phyloP scores from a whole-genome alignment of 164 flowering plant species.

The Tetracentron sinense region DNA sequence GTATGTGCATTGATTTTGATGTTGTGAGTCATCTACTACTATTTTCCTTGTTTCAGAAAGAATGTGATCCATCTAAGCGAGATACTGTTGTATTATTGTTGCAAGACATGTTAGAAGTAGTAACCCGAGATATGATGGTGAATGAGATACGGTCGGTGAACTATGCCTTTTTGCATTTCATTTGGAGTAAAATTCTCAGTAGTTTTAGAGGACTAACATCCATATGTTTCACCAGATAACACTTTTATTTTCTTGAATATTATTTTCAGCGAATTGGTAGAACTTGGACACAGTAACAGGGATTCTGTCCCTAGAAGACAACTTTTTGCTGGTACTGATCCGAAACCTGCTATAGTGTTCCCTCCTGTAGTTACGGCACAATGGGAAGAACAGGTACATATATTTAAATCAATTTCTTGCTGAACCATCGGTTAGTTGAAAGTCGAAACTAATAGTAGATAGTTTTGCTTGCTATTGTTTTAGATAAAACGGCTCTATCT shows the following conservation, averaged over 20 bases:
- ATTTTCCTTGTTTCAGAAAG: slow-evolving; percentile 59
- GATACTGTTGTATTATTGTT: slow-evolving; percentile 69
- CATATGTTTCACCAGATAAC: background rate
- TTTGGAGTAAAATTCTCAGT: background rate
- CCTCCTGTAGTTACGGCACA: slow-evolving; percentile 81
- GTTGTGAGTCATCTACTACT: background rate
- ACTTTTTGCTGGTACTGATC: slow-evolving; percentile 78
- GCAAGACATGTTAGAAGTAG: slow-evolving; percentile 97
- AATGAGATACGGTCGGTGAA: slow-evolving; percentile 79
- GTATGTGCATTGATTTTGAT: background rate
- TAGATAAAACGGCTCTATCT: slow-evolving; percentile 44
- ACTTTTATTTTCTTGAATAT: slow-evolving; percentile 4
- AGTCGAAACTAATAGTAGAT: background rate
- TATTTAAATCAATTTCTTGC: background rate
- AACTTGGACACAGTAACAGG: slow-evolving; percentile 77
- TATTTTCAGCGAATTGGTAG: slow-evolving; percentile 91
- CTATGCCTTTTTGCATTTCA: background rate
- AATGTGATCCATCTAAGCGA: slow-evolving; percentile 53
- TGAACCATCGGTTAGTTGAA: background rate
- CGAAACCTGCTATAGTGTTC: slow-evolving; percentile 65
- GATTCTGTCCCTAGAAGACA: slow-evolving; percentile 74
- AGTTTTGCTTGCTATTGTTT: slow-evolving; percentile 3
- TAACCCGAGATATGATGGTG: slow-evolving; percentile 98
- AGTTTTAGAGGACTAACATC: background rate
- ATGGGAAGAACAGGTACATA: slow-evolving; percentile 89